Evolutionary conservation across 768 basidiomycete genomes (phyloP).

Genomic region (Collybia sp.): DNA sequence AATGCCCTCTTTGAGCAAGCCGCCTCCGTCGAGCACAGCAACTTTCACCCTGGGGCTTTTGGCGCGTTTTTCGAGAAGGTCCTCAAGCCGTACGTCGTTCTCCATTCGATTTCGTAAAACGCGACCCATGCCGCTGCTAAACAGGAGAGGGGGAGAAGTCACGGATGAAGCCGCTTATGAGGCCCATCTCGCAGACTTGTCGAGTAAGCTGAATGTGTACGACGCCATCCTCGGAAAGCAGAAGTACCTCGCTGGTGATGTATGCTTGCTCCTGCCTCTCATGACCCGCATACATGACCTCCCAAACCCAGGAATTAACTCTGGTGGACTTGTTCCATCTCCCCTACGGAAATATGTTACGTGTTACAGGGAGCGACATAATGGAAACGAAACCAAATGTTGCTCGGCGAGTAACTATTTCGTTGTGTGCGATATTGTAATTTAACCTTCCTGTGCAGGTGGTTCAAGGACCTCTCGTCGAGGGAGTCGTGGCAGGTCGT

Average conservation of each 20-base stretch:
- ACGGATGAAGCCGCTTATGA: conserved; percentile 13
- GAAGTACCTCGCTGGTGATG: conserved; percentile 53
- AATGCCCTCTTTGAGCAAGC: conserved; percentile 49
- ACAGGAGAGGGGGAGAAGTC: background rate
- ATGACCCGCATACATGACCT: background rate
- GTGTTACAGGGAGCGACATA: conserved; percentile 17
- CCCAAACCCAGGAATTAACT: background rate
- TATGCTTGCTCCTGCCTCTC: conserved; percentile 14
- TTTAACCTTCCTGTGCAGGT: conserved; percentile 19
- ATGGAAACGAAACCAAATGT: conserved; percentile 39
- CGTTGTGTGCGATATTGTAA: background rate
- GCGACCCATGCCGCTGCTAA: too few species aligned
- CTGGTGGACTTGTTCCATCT: background rate
- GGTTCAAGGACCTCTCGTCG: conserved; percentile 46
- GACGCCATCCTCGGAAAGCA: conserved; percentile 49
- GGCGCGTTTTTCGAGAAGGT: conserved; percentile 41
- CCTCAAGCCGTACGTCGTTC: conserved; percentile 39
- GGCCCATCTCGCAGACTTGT: conserved; percentile 21
- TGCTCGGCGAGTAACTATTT: conserved; percentile 22
- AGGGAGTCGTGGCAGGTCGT: conserved; percentile 45
- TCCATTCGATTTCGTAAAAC: conserved; percentile 18
- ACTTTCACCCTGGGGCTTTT: conserved; percentile 48
- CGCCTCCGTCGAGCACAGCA: conserved; percentile 42
- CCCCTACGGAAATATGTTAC: background rate
- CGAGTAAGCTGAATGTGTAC: conserved; percentile 42